Percentiles rank a stretch among this genome's conserved stretches.
Conservation (phyloP, 1,139 yeast species). For the Suhomyces bolitotheri region DNA sequence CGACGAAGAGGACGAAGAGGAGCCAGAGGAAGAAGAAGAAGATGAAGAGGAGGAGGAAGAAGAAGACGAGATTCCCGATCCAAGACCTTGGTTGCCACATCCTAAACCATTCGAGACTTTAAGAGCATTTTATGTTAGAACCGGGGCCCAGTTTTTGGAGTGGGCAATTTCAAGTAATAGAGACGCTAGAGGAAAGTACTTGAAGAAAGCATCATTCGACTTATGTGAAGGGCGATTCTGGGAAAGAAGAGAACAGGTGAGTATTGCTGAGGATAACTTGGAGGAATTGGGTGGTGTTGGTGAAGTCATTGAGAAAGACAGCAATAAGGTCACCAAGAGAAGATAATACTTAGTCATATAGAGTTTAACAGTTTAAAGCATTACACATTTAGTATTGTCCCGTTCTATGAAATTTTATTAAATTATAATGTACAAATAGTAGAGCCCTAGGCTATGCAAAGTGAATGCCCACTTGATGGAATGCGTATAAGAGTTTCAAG, state of each 20-base stretch:
- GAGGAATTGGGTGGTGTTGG: constrained; percentile 93
- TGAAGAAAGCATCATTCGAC: constrained; percentile 87
- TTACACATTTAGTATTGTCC: neutral
- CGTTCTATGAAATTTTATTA: neutral
- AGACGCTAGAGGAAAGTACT: constrained; percentile 87
- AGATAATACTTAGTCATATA: constrained; percentile 28
- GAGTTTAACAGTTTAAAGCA: neutral
- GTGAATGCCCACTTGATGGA: constrained; percentile 96
- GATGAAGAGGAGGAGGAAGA: constrained; percentile 63
- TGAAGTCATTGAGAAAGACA: constrained; percentile 80
- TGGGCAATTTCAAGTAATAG: constrained; percentile 89
- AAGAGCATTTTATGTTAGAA: constrained; percentile 80
- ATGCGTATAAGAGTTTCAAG: constrained; percentile 80
- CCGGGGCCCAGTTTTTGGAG: constrained; percentile 83
- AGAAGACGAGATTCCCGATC: constrained; percentile 79
- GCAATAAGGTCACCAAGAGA: constrained; percentile 42
- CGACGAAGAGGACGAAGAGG: constrained; percentile 52
- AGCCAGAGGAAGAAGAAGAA: constrained; percentile 59
- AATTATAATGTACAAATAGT: constrained; percentile 10
- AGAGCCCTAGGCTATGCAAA: constrained; percentile 58
- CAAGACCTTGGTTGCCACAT: constrained; percentile 95
- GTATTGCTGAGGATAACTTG: constrained; percentile 81
- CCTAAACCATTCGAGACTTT: constrained; percentile 92
- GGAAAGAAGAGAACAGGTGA: constrained; percentile 95
- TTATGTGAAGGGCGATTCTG: constrained; percentile 95